Evolutionary conservation across 768 basidiomycete species (phyloP), one percentile per base, ranked within the genome.

Genomic region (Tylopilus subfusipes): DNA sequence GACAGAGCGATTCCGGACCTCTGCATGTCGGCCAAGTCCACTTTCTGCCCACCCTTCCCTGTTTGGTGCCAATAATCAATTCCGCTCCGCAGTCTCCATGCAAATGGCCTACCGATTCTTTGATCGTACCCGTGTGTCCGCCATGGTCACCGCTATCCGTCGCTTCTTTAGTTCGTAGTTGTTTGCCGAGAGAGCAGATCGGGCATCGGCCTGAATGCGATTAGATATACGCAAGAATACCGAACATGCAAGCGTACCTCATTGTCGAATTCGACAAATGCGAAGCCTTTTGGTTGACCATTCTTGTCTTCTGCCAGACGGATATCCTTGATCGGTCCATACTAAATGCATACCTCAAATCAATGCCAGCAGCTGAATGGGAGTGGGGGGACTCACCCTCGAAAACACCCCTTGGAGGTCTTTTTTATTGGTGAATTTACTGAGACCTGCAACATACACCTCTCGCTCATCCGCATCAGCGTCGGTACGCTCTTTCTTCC

Each of bases 401-500:
- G 79, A 78, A 70, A 98, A 97, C 1, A 98, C 66, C 54, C 82
- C 86, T 63, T 83, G 75, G 43, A 99, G 72, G 63, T 98, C 97
- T 5, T 73, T 76, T 65, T 90, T 86, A 14, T 78, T 89, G 2
- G 84, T 85, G 57, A 83, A 89, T 63, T 81, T 86, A 63, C 85
- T 88, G 46, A 99, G 73, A 16, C 93, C 92, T 1, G 92, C 88
- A 38, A 98, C 84, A 62, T 94, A 96, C 4, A 98, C 67, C 66
- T 97, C 94, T 48, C 85, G 77, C 43, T 90, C 85, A 62, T 94
- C 81, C 2, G 90, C 89, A 62, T 87, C 84, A 18, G 84, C 86
- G 65, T 98, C 97, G 0, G 88, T 89, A n/a, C 97, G 79, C 57
- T 88, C 86, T 63, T 95, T 90, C 74, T 82, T 96, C 8, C 88